Evolutionary conservation across 257 asterid species (phyloP), one percentile per base, ranked within the genome.

Genomic region (Scutellaria galericulata): DNA sequence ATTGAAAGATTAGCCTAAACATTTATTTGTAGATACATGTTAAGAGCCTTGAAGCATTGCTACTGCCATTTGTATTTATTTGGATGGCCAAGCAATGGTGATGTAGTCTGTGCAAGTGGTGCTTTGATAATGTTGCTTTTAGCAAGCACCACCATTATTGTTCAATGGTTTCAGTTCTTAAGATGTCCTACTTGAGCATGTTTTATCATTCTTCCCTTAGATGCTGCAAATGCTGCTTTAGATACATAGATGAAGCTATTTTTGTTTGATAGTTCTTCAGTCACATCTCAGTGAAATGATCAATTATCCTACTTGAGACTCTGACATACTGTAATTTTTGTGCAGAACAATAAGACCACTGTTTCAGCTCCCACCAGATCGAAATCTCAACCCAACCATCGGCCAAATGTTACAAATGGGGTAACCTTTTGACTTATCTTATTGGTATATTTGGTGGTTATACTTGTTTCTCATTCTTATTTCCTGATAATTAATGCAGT

Each of bases 281-380:
- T 53, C 37, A 5, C 18, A 9, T 57, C 12, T 24, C 24, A 7
- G 6, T 47, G 18, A 3, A 75, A 7, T 44, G 52, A 37, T 22
- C 55, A 13, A 8, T 58, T 56, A 66, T 57, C 7, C 20, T 40
- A 39, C 40, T 56, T 64, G 52, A 41, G 62, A 51, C 51, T 39
- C 40, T 76, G 68, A 72, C 59, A 14, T 45, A 39, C 65, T 62
- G 62, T n/a, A 31, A 11, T 59, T 44, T 66, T 58, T 53, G 27
- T 78, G 86, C 85, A 93, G 96, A 81, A 70, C 45, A 81, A 71
- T 48, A 93, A 82, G 90, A 75, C 77, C 56, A 71, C 85, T 64
- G 83, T 61, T 66, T 66, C 91, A 46, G 77, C 83, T 54, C 77
- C 86, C 57, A 79, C 58, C 5, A 75, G 72, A 45, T 77, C 89